Evolutionary conservation across 805 yeast species (phyloP), one percentile per base, ranked within the genome.

Genomic region (Limtongia smithiae): DNA sequence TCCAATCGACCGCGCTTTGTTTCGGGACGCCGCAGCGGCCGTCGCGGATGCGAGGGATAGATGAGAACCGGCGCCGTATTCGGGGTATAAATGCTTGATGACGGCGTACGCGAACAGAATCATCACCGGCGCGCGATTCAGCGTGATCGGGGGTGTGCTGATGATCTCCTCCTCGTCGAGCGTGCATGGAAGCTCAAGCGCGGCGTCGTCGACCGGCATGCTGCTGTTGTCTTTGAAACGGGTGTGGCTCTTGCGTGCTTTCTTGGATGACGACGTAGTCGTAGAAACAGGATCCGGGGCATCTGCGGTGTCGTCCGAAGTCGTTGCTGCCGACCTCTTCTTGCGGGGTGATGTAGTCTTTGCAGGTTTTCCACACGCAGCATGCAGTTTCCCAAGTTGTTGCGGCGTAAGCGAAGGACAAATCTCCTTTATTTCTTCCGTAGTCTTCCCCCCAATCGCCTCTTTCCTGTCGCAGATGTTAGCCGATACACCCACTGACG

Each of bases 111-210:
- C 48, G 31, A 53, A 51, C 11, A 53, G 27, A 36, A 53, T 53
- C 55, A 53, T 39, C 42, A 53, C 12, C 18, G 57, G 57, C 6
- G 57, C 55, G 11, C 57, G 44, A 42, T 53, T 53, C 7, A 51
- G 34, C 9, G 28, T 35, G 20, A 52, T 17, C 18, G 27, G n/a
- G 9, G 28, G 28, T 7, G 44, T 25, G 6, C 25, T 32, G 11
- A 14, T 15, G 7, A 48, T 44, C 12, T 14, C n/a, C 8, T 22
- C 28, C 15, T 31, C 41, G 42, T 47, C 53, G 11, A 27, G 27
- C n/a, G 27, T 28, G 12, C 17, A 35, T n/a, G 54, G 54, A 15
- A 50, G 33, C 30, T 14, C 43, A 9, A 47, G 43, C 30, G 30
- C 48, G 5, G 18, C 30, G 22, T 46, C 55, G 25, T 36, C 40